phyloP scores from a whole-genome alignment of 257 asterid species.

The Anisodus tanguticus region DNA sequence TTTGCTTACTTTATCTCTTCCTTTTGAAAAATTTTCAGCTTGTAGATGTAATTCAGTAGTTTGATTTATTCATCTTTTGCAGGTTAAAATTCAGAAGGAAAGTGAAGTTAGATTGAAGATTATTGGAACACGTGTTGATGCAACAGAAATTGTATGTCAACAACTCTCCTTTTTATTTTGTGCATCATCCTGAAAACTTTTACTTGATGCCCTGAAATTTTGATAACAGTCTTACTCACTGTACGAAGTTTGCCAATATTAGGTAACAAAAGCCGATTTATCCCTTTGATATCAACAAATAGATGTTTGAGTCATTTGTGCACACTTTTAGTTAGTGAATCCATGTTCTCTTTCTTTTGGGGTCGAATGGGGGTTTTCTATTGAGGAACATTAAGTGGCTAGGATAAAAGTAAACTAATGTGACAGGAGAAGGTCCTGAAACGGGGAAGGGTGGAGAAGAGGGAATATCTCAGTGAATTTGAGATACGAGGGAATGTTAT shows the following conservation, averaged over 20 bases:
- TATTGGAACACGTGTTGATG: conserved; percentile 63
- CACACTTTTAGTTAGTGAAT: not conserved
- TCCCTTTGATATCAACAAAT: not conserved
- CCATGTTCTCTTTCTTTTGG: not conserved
- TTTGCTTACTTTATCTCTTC: conserved; percentile 9
- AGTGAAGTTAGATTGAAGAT: conserved; percentile 57
- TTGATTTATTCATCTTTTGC: not conserved
- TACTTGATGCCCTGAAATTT: not conserved
- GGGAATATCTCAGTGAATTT: not conserved
- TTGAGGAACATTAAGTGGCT: not conserved
- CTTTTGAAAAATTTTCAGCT: not conserved
- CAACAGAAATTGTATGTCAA: conserved; percentile 79
- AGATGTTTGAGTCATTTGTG: not conserved
- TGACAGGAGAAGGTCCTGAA: not conserved
- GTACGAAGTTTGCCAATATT: not conserved
- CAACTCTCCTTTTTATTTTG: not conserved
- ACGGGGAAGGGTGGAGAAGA: not conserved
- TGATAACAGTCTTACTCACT: not conserved
- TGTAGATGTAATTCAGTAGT: not conserved
- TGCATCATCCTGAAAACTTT: not conserved
- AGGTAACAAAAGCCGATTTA: not conserved
- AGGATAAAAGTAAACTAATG: not conserved
- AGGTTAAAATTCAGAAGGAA: conserved; percentile 57
- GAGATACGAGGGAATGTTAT: not conserved
- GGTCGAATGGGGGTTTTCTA: not conserved